These are phyloP conservation scores for Cladorrhinum sp. DNA, from an alignment of 2,329 filamentous ascomycete species.

Conservation along the genomic window DNA sequence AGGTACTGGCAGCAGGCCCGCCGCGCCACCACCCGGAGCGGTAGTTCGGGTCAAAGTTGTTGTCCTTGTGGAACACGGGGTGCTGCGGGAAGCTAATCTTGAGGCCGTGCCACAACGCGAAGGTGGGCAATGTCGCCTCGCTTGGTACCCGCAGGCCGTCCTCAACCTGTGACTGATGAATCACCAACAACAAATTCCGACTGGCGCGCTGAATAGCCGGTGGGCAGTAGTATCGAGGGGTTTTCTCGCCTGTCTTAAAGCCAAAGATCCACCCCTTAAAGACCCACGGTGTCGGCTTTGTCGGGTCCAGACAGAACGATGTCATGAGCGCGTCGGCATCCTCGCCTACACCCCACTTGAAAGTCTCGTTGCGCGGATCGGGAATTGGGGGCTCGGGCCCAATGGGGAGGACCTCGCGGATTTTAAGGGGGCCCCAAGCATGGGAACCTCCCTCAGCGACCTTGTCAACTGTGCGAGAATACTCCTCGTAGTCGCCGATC, in stretches of 20 bases:
- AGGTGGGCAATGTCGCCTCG: slow-evolving; percentile 37
- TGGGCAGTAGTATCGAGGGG: slow-evolving; percentile 36
- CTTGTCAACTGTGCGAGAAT: slow-evolving; percentile 32
- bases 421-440: slow-evolving; percentile 32
- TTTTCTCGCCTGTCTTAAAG: slow-evolving; percentile 26
- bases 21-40: slow-evolving; percentile 32
- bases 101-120: slow-evolving; percentile 38
- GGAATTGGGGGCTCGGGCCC: slow-evolving; percentile 30
- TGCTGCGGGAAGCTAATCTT: slow-evolving; percentile 38
- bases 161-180: slow-evolving; percentile 34
- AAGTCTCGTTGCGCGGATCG: slow-evolving; percentile 28
- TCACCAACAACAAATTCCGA: slow-evolving; percentile 32
- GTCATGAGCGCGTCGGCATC: slow-evolving; percentile 34
- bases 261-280: slow-evolving; percentile 34
- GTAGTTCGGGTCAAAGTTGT: slow-evolving; percentile 24
- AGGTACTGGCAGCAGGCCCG: slow-evolving; percentile 27
- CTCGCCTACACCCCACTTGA: slow-evolving; percentile 35
- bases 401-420: slow-evolving; percentile 31
- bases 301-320: slow-evolving; percentile 32
- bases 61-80: slow-evolving; percentile 33
- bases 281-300: slow-evolving; percentile 30
- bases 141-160: slow-evolving; percentile 32
- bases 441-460: slow-evolving; percentile 30
- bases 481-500: slow-evolving; percentile 48
- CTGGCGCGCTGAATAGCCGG: slow-evolving; percentile 36